Evolutionary conservation across 495 filamentous ascomycete species (phyloP).

Genomic region (Pyrenula aspistea): DNA sequence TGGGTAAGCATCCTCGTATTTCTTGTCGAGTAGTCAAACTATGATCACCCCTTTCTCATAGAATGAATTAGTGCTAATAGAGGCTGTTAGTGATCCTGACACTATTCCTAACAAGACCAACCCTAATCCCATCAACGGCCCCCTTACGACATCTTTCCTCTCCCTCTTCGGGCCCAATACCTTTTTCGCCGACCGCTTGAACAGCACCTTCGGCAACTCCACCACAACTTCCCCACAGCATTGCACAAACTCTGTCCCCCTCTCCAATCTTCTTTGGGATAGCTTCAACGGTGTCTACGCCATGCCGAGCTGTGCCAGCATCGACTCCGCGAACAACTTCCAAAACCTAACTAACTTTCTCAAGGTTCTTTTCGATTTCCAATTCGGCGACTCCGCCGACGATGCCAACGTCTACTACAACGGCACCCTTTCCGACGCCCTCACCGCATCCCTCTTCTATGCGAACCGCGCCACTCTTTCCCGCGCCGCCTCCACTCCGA

Average conservation of each 20-base stretch:
- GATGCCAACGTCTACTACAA: neutral
- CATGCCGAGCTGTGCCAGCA: neutral
- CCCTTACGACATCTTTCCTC: neutral
- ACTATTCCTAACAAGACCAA: neutral
- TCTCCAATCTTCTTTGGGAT: neutral
- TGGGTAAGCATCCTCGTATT: neutral
- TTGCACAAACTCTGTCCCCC: neutral
- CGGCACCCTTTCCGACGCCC: neutral
- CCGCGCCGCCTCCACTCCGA: neutral
- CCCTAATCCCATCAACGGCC: neutral
- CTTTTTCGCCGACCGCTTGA: neutral
- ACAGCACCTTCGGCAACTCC: neutral
- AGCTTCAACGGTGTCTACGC: neutral
- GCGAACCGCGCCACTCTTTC: neutral
- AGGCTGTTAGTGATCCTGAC: neutral
- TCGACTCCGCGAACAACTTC: neutral
- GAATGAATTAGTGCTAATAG: neutral
- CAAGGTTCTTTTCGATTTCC: neutral
- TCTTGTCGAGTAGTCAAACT: neutral
- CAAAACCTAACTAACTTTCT: neutral
- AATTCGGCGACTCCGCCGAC: neutral
- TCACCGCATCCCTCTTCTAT: neutral
- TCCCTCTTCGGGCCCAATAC: neutral
- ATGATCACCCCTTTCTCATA: neutral
- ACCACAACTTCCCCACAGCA: neutral